A percentile compares a stretch with the other conserved stretches of the same genome.
phyloP scores from a whole-genome alignment of 1,284 basidiomycete species.

The Sanguinoderma infundibulare region DNA sequence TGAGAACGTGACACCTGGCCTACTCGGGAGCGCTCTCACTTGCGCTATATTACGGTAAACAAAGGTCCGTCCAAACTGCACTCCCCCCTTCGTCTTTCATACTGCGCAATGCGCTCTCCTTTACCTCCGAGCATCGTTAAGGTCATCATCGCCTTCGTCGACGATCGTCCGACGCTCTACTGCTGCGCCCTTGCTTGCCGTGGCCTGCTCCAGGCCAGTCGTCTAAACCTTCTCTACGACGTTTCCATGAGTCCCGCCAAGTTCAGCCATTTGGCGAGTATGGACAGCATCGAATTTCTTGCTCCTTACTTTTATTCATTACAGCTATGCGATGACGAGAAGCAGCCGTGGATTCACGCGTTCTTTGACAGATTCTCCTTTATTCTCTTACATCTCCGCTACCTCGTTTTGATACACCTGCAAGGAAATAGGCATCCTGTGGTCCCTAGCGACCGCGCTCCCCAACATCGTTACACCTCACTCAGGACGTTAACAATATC shows the following conservation, averaged over 20 bases:
- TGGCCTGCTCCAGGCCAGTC: constrained; percentile 18
- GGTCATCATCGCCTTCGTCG: constrained; percentile 10
- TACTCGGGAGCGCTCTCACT: neutral
- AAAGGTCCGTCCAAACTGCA: neutral
- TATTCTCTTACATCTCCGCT: neutral
- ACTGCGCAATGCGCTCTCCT: neutral
- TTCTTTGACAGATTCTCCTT: constrained; percentile 6
- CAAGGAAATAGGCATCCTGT: neutral
- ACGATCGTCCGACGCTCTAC: constrained; percentile 19
- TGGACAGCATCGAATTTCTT: neutral
- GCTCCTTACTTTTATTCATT: constrained; percentile 15
- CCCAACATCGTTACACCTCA: constrained; percentile 3
- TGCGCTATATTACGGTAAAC: constrained; percentile 1
- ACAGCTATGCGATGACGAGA: constrained; percentile 19
- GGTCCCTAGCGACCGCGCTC: neutral
- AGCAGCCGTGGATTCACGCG: constrained; percentile 20
- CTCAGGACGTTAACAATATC: constrained; percentile 13
- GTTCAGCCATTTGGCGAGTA: constrained; percentile 18
- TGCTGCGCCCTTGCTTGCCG: constrained; percentile 20
- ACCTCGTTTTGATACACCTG: neutral
- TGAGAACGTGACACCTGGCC: constrained; percentile 2
- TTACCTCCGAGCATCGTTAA: constrained; percentile 12
- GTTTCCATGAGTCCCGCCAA: constrained; percentile 9
- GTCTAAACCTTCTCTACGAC: constrained; percentile 20
- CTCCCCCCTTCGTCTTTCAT: neutral